Evolutionary conservation across 2,329 filamentous ascomycete species (phyloP).

Genomic region (Pseudonectria foliicola): DNA sequence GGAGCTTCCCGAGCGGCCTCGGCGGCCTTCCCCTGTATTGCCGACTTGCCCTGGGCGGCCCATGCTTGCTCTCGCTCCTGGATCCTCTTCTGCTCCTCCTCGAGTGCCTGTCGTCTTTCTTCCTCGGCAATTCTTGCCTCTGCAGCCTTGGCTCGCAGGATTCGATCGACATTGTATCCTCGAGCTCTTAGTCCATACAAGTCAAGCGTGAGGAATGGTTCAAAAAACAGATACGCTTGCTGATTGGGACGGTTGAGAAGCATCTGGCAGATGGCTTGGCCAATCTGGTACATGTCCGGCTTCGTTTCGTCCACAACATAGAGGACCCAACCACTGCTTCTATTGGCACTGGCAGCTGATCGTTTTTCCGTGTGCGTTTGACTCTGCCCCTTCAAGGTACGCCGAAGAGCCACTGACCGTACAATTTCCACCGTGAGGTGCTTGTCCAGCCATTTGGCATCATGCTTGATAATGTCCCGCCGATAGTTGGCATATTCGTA

Average conservation of each 20-base stretch:
- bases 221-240: slow-evolving; percentile 82
- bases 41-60: slow-evolving; percentile 21
- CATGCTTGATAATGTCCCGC: slow-evolving; percentile 72
- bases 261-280: slow-evolving; percentile 74
- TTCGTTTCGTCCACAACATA: slow-evolving; percentile 63
- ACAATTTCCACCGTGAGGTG: slow-evolving; percentile 74
- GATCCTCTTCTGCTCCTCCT: slow-evolving; percentile 63
- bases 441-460: slow-evolving; percentile 84
- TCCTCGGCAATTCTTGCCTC: slow-evolving; percentile 84
- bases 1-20: slow-evolving; percentile 33
- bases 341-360: slow-evolving; percentile 60
- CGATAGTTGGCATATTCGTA: slow-evolving; percentile 67
- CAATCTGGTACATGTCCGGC: slow-evolving; percentile 86
- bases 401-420: slow-evolving; percentile 66
- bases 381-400: slow-evolving; percentile 64
- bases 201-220: slow-evolving; percentile 82
- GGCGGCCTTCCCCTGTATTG: slow-evolving; percentile 28
- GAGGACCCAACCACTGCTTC: slow-evolving; percentile 53
- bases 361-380: slow-evolving; percentile 67
- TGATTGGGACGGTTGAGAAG: slow-evolving; percentile 78
- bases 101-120: slow-evolving; percentile 65
- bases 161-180: slow-evolving; percentile 95
- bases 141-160: slow-evolving; percentile 78
- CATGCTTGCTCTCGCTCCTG: slow-evolving; percentile 46
- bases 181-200: slow-evolving; percentile 74